Conservation (phyloP, 129 eudicot species). For the Flaveria sonorensis region DNA sequence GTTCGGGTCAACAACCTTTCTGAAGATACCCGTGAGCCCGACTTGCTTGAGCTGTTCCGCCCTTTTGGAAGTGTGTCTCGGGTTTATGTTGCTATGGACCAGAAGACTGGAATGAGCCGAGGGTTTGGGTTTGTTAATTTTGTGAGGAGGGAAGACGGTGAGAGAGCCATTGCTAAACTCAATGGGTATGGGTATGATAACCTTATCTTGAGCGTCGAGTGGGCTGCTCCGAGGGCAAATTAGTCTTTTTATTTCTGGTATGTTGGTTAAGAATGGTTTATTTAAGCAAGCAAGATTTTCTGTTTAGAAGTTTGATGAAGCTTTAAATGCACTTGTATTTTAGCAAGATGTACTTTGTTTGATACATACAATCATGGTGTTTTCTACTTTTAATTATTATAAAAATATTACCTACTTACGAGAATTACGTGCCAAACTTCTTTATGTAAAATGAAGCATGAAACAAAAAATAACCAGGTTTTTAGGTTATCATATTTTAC, state of each 20-base stretch:
- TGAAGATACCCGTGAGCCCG: slow-evolving; percentile 29
- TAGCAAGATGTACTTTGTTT: background rate
- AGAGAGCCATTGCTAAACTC: slow-evolving; percentile 26
- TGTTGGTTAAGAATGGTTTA: background rate
- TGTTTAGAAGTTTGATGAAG: slow-evolving; percentile 12
- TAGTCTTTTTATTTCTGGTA: background rate
- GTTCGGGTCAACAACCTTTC: slow-evolving; percentile 27
- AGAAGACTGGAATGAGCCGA: slow-evolving; percentile 29
- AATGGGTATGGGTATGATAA: slow-evolving; percentile 29
- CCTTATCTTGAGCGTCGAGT: slow-evolving; percentile 27
- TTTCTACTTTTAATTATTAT: background rate
- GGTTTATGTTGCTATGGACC: slow-evolving; percentile 23
- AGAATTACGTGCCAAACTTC: too few species aligned
- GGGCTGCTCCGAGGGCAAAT: slow-evolving; percentile 29
- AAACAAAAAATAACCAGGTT: too few species aligned
- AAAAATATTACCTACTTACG: too few species aligned
- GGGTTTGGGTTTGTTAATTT: slow-evolving; percentile 26
- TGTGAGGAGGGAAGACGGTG: slow-evolving; percentile 28
- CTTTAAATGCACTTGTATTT: background rate
- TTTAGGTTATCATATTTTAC: too few species aligned
- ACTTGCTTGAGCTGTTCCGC: slow-evolving; percentile 29
- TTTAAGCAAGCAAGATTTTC: slow-evolving; percentile 11
- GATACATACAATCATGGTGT: background rate
- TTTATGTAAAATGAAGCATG: too few species aligned
- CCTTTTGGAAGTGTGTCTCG: slow-evolving; percentile 20